These are phyloP conservation scores for Lachnellula hyalina DNA, from an alignment of 2,329 filamentous ascomycete genomes.

Conservation along the genomic window DNA sequence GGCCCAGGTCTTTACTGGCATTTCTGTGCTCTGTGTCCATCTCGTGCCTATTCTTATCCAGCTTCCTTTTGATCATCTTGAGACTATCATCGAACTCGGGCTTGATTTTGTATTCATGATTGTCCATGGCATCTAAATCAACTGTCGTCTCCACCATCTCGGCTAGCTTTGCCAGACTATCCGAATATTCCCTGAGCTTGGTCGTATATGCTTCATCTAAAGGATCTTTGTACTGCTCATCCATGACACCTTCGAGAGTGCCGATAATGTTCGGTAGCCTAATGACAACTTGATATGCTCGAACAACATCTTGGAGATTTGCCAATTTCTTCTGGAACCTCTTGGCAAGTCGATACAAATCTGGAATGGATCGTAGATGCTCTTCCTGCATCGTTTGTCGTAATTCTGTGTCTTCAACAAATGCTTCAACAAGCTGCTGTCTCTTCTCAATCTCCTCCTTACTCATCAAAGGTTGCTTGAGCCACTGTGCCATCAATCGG, in stretches of 20 bases:
- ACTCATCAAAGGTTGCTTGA: conserved; percentile 96
- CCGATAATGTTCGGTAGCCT: conserved; percentile 84
- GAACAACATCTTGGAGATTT: conserved; percentile 90
- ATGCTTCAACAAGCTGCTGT: conserved; percentile 92
- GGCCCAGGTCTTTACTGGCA: conserved; percentile 74
- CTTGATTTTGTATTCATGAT: conserved; percentile 98
- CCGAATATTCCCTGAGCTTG: conserved; percentile 70
- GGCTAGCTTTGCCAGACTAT: conserved; percentile 77
- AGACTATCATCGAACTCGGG: conserved; percentile 92
- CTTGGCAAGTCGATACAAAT: conserved; percentile 89
- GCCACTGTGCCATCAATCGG: conserved; percentile 85
- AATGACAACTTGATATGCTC: conserved; percentile 91
- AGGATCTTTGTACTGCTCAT: conserved; percentile 84
- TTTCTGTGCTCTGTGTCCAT: conserved; percentile 78
- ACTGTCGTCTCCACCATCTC: conserved; percentile 99
- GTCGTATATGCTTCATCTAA: conserved; percentile 82
- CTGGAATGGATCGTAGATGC: conserved; percentile 86
- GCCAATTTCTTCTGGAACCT: conserved; percentile 90
- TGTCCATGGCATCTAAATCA: conserved; percentile 88
- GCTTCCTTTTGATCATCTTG: conserved; percentile 80
- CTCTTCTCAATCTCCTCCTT: conserved; percentile 82
- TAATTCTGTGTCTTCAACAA: conserved; percentile 86
- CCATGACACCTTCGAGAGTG: conserved; percentile 89
- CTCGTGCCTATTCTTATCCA: conserved; percentile 75
- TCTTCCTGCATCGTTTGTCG: conserved; percentile 96